phyloP scores from a whole-genome alignment of 2,329 filamentous ascomycete genomes.

The Sphaerostilbella broomeana region DNA sequence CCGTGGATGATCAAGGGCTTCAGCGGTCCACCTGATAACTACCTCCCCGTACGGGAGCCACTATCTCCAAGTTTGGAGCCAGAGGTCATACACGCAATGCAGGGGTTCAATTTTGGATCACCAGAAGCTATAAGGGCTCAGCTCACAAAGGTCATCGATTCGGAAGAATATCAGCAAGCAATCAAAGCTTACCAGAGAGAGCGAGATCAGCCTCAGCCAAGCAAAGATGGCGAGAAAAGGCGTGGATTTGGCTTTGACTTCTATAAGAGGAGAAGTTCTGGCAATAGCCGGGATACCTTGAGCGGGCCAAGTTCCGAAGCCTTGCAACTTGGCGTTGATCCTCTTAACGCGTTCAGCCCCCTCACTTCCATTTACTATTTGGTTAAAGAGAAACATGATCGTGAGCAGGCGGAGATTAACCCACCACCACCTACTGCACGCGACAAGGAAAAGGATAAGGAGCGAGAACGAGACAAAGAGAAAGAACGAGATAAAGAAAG shows the following conservation, averaged over 20 bases:
- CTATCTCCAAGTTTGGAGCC: slow-evolving; percentile 77
- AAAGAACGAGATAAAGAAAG: slow-evolving; percentile 20
- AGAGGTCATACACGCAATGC: slow-evolving; percentile 86
- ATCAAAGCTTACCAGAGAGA: slow-evolving; percentile 65
- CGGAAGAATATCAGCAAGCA: slow-evolving; percentile 86
- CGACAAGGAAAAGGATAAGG: slow-evolving; percentile 25
- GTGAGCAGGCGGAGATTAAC: slow-evolving; percentile 49
- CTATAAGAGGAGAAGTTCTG: slow-evolving; percentile 89
- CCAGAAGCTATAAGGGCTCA: slow-evolving; percentile 76
- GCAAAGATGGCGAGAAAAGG: slow-evolving; percentile 68
- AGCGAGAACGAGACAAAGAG: slow-evolving; percentile 23
- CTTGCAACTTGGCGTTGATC: slow-evolving; percentile 74
- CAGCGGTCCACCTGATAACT: slow-evolving; percentile 79
- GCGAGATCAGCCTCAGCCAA: slow-evolving; percentile 51
- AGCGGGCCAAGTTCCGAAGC: slow-evolving; percentile 78
- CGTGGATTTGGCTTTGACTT: slow-evolving; percentile 90
- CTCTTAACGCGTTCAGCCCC: slow-evolving; percentile 87
- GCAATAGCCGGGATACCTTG: slow-evolving; percentile 80
- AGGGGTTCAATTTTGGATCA: slow-evolving; percentile 92
- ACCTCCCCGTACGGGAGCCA: slow-evolving; percentile 75
- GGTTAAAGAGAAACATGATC: slow-evolving; percentile 88
- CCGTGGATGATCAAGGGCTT: slow-evolving; percentile 96
- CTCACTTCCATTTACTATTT: slow-evolving; percentile 92
- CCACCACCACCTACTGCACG: slow-evolving; percentile 40
- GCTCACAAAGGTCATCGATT: slow-evolving; percentile 79